Conservation (phyloP, 306 rosid species). For the Trifolium dubium region DNA sequence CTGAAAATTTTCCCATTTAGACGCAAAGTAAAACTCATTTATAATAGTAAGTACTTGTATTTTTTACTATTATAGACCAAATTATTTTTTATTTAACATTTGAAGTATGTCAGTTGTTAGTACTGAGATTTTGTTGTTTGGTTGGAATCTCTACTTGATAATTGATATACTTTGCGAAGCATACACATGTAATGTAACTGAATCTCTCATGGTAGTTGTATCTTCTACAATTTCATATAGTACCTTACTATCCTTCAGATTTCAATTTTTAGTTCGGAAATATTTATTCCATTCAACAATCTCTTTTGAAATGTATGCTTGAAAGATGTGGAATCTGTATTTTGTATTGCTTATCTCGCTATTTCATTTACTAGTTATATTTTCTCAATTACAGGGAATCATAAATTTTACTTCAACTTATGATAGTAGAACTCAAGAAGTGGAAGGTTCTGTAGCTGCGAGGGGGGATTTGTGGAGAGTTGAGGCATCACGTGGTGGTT, state of each 20-base stretch:
- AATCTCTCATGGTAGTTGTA: slow-evolving; percentile 7
- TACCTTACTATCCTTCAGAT: slow-evolving; percentile 6
- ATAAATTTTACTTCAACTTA: slow-evolving; percentile 79
- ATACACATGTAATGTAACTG: background rate
- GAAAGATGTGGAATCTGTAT: slow-evolving; percentile 23
- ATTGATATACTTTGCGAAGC: slow-evolving; percentile 30
- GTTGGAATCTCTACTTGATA: slow-evolving; percentile 23
- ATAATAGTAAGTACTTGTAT: background rate
- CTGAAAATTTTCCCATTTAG: background rate
- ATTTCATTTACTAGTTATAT: slow-evolving; percentile 35
- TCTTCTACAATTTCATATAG: background rate
- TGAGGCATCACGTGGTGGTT: slow-evolving; percentile 86
- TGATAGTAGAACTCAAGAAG: slow-evolving; percentile 85
- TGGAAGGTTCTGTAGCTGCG: slow-evolving; percentile 85
- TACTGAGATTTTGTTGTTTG: background rate
- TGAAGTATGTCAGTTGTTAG: background rate
- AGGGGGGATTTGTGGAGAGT: slow-evolving; percentile 98
- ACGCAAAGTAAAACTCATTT: background rate
- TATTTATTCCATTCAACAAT: slow-evolving; percentile 1
- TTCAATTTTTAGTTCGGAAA: background rate
- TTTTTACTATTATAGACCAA: background rate
- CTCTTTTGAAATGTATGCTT: background rate
- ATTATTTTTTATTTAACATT: slow-evolving; percentile 14
- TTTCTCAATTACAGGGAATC: slow-evolving; percentile 62
- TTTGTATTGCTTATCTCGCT: slow-evolving; percentile 24